Percentiles rank a stretch among this genome's conserved stretches.
These are phyloP conservation scores for Eutrema japonicum DNA, from an alignment of 345 rosid genomes.

Conservation along the genomic window DNA sequence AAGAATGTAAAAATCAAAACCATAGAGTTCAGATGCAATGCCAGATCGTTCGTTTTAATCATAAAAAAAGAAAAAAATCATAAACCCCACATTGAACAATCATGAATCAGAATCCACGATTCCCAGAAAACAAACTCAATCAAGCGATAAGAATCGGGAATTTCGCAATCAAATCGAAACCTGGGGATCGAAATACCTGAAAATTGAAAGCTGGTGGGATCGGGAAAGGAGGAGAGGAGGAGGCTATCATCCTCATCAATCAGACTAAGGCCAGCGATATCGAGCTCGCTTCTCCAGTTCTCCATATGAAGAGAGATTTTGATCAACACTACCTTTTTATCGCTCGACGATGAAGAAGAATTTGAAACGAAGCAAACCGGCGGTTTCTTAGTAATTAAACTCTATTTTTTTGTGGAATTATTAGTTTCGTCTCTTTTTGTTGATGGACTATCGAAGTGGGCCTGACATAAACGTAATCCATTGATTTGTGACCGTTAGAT, in stretches of 20 bases:
- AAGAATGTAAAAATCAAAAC: not conserved
- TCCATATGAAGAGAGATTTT: constrained; percentile 51
- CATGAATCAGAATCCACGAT: not conserved
- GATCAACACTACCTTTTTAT: not conserved
- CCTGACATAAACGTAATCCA: not conserved
- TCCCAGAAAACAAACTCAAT: not conserved
- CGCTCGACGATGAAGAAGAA: constrained; percentile 2
- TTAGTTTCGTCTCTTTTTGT: constrained; percentile 16
- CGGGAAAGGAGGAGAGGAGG: constrained; percentile 51
- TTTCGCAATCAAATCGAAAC: not conserved
- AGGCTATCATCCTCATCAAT: constrained; percentile 94
- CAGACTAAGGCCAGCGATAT: constrained; percentile 59
- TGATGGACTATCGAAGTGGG: not conserved
- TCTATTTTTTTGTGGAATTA: constrained; percentile 3
- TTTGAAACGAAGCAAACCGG: constrained; percentile 68
- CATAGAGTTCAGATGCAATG: not conserved
- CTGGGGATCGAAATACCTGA: constrained; percentile 45
- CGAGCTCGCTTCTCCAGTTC: constrained; percentile 42
- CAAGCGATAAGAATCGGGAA: not conserved
- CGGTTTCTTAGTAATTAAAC: constrained; percentile 45
- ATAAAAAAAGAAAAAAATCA: not conserved
- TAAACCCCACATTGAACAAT: not conserved
- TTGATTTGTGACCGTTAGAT: constrained; percentile 34
- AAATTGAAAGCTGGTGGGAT: constrained; percentile 35
- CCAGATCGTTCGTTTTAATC: not conserved